phyloP scores from a whole-genome alignment of 2,329 filamentous ascomycete genomes.

The Penicillium expansum region DNA sequence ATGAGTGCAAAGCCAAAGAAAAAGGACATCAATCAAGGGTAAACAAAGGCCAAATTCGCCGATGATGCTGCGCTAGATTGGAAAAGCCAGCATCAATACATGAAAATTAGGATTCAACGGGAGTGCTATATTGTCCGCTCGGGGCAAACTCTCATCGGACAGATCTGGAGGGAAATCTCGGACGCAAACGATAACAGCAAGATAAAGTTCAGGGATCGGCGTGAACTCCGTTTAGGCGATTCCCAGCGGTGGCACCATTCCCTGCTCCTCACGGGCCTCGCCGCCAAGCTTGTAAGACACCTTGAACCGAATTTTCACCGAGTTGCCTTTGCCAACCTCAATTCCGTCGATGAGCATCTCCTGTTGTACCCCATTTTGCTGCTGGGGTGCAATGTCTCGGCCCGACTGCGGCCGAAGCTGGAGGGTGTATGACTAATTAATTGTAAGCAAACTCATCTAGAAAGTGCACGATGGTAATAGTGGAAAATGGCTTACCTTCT shows the following conservation, averaged over 20 bases:
- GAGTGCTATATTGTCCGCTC: neutral
- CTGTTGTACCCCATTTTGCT: conserved; percentile 77
- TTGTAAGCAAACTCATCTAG: neutral
- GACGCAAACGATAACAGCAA: neutral
- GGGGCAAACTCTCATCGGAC: neutral
- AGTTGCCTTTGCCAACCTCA: conserved; percentile 67
- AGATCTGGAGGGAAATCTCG: neutral
- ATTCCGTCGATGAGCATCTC: conserved; percentile 74
- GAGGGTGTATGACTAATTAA: conserved; percentile 50
- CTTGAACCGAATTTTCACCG: conserved; percentile 88
- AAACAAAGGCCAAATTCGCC: neutral
- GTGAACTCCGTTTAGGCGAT: conserved; percentile 59
- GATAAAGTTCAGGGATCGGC: neutral
- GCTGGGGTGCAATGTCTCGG: conserved; percentile 66
- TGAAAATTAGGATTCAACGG: neutral
- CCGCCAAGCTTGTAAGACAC: conserved; percentile 71
- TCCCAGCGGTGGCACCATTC: conserved; percentile 76
- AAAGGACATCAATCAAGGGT: conserved; percentile 1
- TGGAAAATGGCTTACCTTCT: conserved; percentile 63
- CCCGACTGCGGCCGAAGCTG: conserved; percentile 83
- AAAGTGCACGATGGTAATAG: neutral
- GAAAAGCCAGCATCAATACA: neutral
- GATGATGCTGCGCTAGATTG: neutral
- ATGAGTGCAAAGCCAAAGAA: conserved; percentile 3
- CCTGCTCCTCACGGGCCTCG: conserved; percentile 69